Evolutionary conservation across 1,284 basidiomycete genomes (phyloP), one percentile per base, ranked within the genome.

Genomic region (Ustilago esculenta): DNA sequence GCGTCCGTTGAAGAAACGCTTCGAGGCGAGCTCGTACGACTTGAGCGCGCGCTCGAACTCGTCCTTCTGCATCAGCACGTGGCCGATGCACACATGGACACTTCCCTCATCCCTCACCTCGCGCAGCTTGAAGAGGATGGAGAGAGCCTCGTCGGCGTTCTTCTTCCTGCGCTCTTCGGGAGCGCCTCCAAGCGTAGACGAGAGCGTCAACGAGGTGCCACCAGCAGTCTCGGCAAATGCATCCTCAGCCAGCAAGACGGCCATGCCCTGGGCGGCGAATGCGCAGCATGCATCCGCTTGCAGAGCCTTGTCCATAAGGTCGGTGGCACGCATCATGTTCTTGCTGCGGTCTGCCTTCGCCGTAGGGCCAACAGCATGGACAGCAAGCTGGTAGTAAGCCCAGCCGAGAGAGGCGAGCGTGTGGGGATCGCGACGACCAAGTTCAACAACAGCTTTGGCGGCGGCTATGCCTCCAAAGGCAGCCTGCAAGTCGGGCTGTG

Each of bases 51-150:
- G 70, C 37, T 81, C 76, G 37, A 61, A 76, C 45, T 80, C 80
- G 23, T 76, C 76, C 53, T 75, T 72, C 52, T 69, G 59, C 77
- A 80, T 79, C n/a, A 78, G 72, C 25, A 75, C 76, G 49, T 81
- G 80, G 23, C 80, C 80, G 41, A 75, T 70, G 56, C 79, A 79
- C n/a, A 81, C 67, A 44, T 78, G 73, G 20, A 81, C 79, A 61
- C 77, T 80, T 17, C 68, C 74, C 35, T 79, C 79, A 43, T 80
- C 72, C 18, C 75, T 71, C 25, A 79, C 72, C 54, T 81, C 79
- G 57, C 77, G 75, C 45, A 81, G 65, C 57, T 76, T 79, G 49
- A 65, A 67, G 23, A 81, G 69, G 32, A 81, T 67, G 7, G 72
- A 66, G 20, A 80, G 46, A 5, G 77, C 76, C 24, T 79, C 77